These are phyloP conservation scores for Protostelium mycophagum DNA, from an alignment of 78 protist species.

Conservation along the genomic window DNA sequence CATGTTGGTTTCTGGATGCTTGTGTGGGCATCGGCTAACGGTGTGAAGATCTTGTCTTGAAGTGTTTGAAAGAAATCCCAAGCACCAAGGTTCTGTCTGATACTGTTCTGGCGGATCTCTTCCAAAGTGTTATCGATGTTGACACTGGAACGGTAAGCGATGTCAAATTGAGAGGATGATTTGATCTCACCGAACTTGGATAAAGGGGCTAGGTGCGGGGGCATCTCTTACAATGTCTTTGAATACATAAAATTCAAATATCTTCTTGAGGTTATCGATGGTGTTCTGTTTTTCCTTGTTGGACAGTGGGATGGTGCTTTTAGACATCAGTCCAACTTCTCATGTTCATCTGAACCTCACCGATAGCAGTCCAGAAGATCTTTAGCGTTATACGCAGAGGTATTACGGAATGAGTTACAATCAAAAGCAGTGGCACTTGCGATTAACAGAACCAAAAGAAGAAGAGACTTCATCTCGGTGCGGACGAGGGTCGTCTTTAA, in stretches of 20 bases:
- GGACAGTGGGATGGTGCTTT: neutral
- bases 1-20: neutral
- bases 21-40: neutral
- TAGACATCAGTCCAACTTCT: too few species aligned
- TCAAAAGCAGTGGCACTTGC: too few species aligned
- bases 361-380: too few species aligned
- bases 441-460: too few species aligned
- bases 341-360: too few species aligned
- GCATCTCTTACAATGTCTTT: neutral
- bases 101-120: neutral
- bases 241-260: neutral
- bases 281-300: neutral
- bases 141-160: too few species aligned
- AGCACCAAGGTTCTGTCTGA: neutral
- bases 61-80: neutral
- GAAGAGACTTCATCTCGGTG: too few species aligned
- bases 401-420: too few species aligned
- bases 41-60: neutral
- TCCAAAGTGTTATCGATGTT: neutral
- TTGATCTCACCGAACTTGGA: neutral
- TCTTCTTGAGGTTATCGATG: neutral
- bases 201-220: neutral
- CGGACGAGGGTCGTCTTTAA: too few species aligned
- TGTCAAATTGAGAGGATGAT: neutral
- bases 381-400: too few species aligned